Evolutionary conservation across 495 filamentous ascomycete species (phyloP).

Genomic region (Delitschia confertaspora): DNA sequence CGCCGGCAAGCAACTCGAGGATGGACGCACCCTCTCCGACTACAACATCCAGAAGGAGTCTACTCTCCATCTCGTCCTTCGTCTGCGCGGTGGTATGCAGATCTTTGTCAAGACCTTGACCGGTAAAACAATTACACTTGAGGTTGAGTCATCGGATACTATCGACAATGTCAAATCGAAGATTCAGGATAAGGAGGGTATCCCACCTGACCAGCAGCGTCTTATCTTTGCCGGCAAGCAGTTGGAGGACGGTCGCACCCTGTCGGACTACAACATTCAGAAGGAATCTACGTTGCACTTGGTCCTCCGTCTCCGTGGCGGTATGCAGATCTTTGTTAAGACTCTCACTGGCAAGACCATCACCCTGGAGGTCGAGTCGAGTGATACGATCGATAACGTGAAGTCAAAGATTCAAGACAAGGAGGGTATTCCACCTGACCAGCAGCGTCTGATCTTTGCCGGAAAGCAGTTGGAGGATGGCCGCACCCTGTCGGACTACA

Average conservation of each 20-base stretch:
- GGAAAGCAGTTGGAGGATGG: constrained; percentile 91
- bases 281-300: constrained; percentile 98
- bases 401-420: constrained; percentile 96
- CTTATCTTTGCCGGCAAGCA: constrained; percentile 97
- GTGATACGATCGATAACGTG: constrained; percentile 88
- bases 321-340: constrained; percentile 96
- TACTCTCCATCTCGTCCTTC: constrained; percentile 60
- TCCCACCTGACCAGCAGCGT: constrained; percentile 88
- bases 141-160: constrained; percentile 55
- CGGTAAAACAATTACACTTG: constrained; percentile 63
- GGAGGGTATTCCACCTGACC: constrained; percentile 98
- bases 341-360: constrained; percentile 90
- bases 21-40: constrained; percentile 61
- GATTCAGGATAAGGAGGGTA: constrained; percentile 88
- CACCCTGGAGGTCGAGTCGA: constrained; percentile 79
- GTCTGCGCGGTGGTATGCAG: constrained; percentile 68
- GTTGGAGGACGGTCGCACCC: constrained; percentile 79
- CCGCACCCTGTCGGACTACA: constrained; percentile 94
- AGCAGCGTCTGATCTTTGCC: constrained; percentile 95
- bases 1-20: constrained; percentile 64
- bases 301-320: constrained; percentile 93
- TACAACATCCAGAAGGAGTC: constrained; percentile 71
- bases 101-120: constrained; percentile 67
- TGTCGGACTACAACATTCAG: constrained; percentile 98
- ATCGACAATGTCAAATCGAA: constrained; percentile 53